phyloP scores from a whole-genome alignment of 768 basidiomycete genomes.

The Calocera cornea region DNA sequence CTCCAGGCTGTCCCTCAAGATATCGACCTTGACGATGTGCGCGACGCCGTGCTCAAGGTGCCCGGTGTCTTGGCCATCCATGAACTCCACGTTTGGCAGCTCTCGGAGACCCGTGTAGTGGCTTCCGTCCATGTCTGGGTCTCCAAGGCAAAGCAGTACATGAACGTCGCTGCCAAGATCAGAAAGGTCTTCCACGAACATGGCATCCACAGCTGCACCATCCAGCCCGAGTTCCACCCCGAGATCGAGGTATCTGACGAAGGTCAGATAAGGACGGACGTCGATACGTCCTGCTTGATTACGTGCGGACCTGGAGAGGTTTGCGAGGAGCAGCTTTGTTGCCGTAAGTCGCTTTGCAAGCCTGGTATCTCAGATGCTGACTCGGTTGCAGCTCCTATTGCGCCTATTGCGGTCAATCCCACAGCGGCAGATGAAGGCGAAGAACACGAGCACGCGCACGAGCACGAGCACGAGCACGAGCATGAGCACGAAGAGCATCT shows the following conservation, averaged over 20 bases:
- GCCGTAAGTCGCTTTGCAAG: slow-evolving; percentile 39
- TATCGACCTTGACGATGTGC: slow-evolving; percentile 80
- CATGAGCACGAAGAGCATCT: background rate
- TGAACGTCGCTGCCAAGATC: slow-evolving; percentile 75
- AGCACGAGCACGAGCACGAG: background rate
- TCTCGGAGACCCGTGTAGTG: slow-evolving; percentile 87
- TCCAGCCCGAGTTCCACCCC: slow-evolving; percentile 59
- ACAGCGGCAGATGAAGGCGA: background rate
- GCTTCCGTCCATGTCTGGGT: slow-evolving; percentile 92
- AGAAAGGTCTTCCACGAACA: slow-evolving; percentile 72
- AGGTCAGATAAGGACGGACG: slow-evolving; percentile 29
- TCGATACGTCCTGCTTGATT: slow-evolving; percentile 53
- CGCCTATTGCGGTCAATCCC: background rate
- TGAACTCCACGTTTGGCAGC: slow-evolving; percentile 94
- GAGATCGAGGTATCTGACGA: background rate
- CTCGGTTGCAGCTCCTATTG: background rate
- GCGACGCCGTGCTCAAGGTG: slow-evolving; percentile 63
- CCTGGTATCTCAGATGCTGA: background rate
- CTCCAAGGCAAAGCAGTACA: slow-evolving; percentile 71
- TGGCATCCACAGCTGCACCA: slow-evolving; percentile 89
- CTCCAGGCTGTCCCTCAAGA: slow-evolving; percentile 86
- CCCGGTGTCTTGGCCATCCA: slow-evolving; percentile 81
- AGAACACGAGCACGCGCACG: background rate
- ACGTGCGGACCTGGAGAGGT: slow-evolving; percentile 53
- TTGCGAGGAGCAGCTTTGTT: slow-evolving; percentile 67